Conservation (phyloP, 441 rosid genomes). For the Jatropha multifida region DNA sequence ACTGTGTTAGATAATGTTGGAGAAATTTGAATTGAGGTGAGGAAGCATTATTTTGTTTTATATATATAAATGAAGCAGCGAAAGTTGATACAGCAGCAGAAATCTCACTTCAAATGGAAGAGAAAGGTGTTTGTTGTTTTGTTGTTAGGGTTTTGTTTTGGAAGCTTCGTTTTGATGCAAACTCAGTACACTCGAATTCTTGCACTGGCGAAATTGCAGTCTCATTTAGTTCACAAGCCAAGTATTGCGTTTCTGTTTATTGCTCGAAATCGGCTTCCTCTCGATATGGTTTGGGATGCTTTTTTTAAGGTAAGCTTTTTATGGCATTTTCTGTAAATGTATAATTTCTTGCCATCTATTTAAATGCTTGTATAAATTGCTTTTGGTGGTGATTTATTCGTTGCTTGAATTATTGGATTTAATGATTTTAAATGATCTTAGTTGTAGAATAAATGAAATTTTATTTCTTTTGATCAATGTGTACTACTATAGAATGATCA, state of each 20-base stretch:
- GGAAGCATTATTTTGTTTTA: background rate
- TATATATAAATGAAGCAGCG: conserved; percentile 59
- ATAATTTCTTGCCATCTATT: background rate
- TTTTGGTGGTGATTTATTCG: background rate
- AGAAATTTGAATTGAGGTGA: conserved; percentile 23
- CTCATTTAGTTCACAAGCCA: conserved; percentile 38
- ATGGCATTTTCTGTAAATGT: background rate
- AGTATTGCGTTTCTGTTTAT: conserved; percentile 83
- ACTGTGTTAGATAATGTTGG: background rate
- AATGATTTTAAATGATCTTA: background rate
- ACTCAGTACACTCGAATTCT: conserved; percentile 48
- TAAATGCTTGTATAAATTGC: background rate
- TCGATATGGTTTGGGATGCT: conserved; percentile 82
- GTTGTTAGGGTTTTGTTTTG: conserved; percentile 52
- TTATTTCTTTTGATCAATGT: background rate
- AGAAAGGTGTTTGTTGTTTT: conserved; percentile 47
- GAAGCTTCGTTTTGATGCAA: conserved; percentile 60
- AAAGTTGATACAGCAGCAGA: conserved; percentile 47
- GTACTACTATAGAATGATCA: background rate
- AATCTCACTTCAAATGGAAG: conserved; percentile 59
- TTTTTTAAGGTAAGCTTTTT: conserved; percentile 57
- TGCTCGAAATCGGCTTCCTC: conserved; percentile 79
- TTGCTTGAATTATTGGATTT: background rate
- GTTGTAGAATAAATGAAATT: background rate
- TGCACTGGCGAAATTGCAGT: conserved; percentile 41